Conservation (phyloP, 805 yeast species). For the Starmera amethionina region DNA sequence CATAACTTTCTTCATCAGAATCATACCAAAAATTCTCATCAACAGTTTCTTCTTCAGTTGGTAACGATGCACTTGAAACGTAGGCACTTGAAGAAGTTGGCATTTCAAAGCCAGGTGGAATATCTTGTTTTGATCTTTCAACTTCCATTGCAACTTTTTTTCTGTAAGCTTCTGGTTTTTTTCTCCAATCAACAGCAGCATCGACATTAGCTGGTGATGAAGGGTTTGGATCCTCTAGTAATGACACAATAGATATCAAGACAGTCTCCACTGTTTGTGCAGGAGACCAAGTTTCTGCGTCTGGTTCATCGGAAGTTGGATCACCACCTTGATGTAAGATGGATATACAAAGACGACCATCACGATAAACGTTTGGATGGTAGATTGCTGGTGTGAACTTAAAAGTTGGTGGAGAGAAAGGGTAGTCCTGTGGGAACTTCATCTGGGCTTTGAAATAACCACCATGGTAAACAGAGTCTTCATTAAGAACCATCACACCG, state of each 20-base stretch:
- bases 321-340: conserved; percentile 90
- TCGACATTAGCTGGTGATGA: conserved; percentile 94
- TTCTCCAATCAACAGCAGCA: conserved; percentile 86
- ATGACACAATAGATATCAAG: conserved; percentile 78
- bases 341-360: conserved; percentile 88
- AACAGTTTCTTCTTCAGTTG: conserved; percentile 41
- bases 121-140: conserved; percentile 71
- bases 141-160: conserved; percentile 74
- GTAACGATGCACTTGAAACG: conserved; percentile 27
- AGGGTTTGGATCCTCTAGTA: conserved; percentile 89
- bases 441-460: conserved; percentile 92
- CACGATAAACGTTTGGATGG: conserved; percentile 92
- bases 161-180: conserved; percentile 66
- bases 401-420: conserved; percentile 87
- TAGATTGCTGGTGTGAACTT: conserved; percentile 87
- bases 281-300: conserved; percentile 89
- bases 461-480: conserved; percentile 86
- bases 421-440: conserved; percentile 88
- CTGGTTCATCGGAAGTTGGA: conserved; percentile 83
- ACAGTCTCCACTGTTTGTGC: conserved; percentile 91
- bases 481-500: conserved; percentile 85
- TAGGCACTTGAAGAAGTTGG: conserved; percentile 62
- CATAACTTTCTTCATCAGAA: conserved; percentile 61
- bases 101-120: conserved; percentile 78
- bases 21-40: conserved; percentile 86